These are phyloP conservation scores for Phialocephala subalpina DNA, from an alignment of 2,329 filamentous ascomycete genomes.

Conservation along the genomic window DNA sequence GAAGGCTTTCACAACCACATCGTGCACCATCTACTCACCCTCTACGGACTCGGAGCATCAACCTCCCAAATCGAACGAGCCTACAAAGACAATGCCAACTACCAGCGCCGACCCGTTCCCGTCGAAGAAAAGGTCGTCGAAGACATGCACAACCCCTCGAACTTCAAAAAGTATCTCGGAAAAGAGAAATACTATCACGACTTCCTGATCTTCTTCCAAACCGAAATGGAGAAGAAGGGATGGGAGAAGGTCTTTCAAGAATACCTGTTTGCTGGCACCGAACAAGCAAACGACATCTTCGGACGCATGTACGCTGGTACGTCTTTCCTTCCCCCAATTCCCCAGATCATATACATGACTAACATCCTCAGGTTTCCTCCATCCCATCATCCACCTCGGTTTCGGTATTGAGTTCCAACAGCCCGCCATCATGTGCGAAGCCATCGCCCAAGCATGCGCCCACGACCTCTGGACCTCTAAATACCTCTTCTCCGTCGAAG, in stretches of 20 bases:
- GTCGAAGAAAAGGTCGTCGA: slow-evolving; percentile 58
- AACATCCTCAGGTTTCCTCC: slow-evolving; percentile 65
- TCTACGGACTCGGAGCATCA: slow-evolving; percentile 78
- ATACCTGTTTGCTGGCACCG: slow-evolving; percentile 73
- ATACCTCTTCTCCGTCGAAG: slow-evolving; percentile 63
- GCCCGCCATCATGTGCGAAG: slow-evolving; percentile 82
- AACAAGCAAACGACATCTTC: slow-evolving; percentile 73
- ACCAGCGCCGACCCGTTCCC: slow-evolving; percentile 66
- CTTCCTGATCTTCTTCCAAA: slow-evolving; percentile 79
- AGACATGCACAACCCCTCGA: slow-evolving; percentile 55
- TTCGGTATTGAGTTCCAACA: slow-evolving; percentile 86
- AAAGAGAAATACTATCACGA: slow-evolving; percentile 72
- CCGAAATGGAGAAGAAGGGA: slow-evolving; percentile 70
- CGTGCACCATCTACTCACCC: slow-evolving; percentile 76
- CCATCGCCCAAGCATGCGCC: slow-evolving; percentile 77
- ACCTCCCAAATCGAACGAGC: slow-evolving; percentile 65
- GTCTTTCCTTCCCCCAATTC: slow-evolving; percentile 27
- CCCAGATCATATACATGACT: too few relatives aligned
- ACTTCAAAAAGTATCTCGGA: slow-evolving; percentile 68
- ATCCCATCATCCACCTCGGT: slow-evolving; percentile 85
- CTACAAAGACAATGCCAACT: slow-evolving; percentile 70
- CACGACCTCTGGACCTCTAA: slow-evolving; percentile 65
- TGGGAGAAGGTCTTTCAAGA: slow-evolving; percentile 69
- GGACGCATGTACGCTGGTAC: slow-evolving; percentile 70
- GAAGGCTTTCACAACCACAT: slow-evolving; percentile 86